Evolutionary conservation across 306 rosid species (phyloP).

Genomic region (Herpetospermum pedunculosum): DNA sequence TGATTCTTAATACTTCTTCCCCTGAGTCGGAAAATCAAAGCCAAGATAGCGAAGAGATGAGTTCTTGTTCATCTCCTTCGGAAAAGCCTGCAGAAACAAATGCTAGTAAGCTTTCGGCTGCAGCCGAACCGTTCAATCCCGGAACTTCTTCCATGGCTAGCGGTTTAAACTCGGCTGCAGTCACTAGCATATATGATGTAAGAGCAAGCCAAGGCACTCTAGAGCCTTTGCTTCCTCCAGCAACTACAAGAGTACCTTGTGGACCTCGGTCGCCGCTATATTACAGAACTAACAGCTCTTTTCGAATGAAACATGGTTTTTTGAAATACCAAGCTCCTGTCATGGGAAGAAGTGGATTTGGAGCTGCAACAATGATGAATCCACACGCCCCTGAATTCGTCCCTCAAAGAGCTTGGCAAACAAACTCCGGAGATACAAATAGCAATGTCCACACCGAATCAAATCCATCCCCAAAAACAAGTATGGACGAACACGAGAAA

Average conservation of each 20-base stretch:
- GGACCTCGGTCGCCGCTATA: slow-evolving; percentile 83
- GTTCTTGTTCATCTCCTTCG: slow-evolving; percentile 25
- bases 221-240: slow-evolving; percentile 60
- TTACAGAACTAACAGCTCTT: slow-evolving; percentile 54
- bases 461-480: slow-evolving; percentile 17
- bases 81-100: slow-evolving; percentile 43
- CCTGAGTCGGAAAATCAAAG: slow-evolving; percentile 24
- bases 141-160: slow-evolving; percentile 31
- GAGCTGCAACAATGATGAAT: slow-evolving; percentile 64
- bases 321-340: slow-evolving; percentile 24
- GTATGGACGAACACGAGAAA: slow-evolving; percentile 20
- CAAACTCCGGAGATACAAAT: slow-evolving; percentile 24
- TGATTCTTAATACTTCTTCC: slow-evolving; percentile 21
- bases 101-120: slow-evolving; percentile 89
- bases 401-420: slow-evolving; percentile 52
- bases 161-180: slow-evolving; percentile 36
- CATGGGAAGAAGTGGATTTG: slow-evolving; percentile 41
- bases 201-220: slow-evolving; percentile 50
- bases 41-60: slow-evolving; percentile 36
- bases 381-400: slow-evolving; percentile 93
- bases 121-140: slow-evolving; percentile 87
- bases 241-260: slow-evolving; percentile 68
- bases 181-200: slow-evolving; percentile 47
- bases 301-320: slow-evolving; percentile 56
- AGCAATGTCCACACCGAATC: slow-evolving; percentile 13